These are phyloP conservation scores for Aureobasidium musti DNA, from an alignment of 2,329 filamentous ascomycete genomes.

Conservation along the genomic window DNA sequence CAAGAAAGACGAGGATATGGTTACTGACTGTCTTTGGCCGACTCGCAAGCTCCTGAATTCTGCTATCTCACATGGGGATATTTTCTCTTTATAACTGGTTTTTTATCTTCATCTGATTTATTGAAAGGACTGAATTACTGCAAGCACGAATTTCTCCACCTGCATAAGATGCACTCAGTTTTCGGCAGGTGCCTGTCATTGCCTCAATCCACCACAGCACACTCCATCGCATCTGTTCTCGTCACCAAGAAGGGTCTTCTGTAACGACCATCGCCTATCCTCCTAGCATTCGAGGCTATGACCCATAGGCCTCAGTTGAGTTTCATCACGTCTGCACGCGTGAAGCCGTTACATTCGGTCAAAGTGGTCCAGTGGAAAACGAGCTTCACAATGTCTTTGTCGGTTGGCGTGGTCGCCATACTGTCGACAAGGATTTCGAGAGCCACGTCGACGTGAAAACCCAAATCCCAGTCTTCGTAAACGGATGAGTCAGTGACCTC, in stretches of 20 bases:
- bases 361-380: background rate
- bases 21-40: background rate
- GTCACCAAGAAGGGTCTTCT: background rate
- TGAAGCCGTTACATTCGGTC: background rate
- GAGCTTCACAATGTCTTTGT: background rate
- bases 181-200: background rate
- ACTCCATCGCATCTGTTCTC: background rate
- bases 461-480: too few species aligned
- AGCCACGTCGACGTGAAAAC: background rate
- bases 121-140: background rate
- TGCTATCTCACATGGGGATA: too few species aligned
- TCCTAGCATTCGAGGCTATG: background rate
- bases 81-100: background rate
- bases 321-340: background rate
- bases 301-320: accelerated
- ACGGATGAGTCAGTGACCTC: too few species aligned
- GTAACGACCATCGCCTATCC: background rate
- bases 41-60: background rate
- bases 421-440: background rate
- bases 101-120: background rate
- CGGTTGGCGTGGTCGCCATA: background rate
- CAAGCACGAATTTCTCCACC: background rate
- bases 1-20: background rate
- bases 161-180: background rate
- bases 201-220: background rate